Conservation (phyloP, 768 basidiomycete genomes). For the Tylopilus sp. region DNA sequence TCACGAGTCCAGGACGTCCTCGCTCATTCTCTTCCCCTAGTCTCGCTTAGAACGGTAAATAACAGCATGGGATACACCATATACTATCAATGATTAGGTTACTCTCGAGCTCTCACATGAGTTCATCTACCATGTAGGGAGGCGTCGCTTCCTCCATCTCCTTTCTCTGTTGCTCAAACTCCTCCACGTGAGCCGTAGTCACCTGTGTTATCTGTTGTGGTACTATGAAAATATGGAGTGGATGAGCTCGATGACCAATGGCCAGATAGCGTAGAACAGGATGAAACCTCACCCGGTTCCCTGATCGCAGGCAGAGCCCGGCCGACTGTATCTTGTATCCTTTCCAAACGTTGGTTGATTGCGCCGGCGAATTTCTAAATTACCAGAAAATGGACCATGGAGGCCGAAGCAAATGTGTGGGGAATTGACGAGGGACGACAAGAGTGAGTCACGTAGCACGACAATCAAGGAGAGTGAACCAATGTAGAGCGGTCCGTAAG, state of each 20-base stretch:
- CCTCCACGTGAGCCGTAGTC: constrained; percentile 10
- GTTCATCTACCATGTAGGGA: constrained; percentile 10
- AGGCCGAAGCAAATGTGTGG: neutral
- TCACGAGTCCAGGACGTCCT: too few relatives aligned
- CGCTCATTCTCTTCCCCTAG: too few relatives aligned
- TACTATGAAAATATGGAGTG: neutral
- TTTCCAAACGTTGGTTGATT: constrained; percentile 16
- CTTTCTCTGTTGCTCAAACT: constrained; percentile 4
- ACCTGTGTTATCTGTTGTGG: constrained; percentile 10
- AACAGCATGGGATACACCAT: too few relatives aligned
- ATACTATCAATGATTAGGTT: too few relatives aligned
- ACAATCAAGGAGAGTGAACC: too few relatives aligned
- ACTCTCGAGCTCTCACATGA: neutral
- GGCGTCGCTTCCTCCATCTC: neutral
- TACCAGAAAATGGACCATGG: neutral
- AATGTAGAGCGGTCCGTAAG: too few relatives aligned
- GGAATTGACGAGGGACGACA: neutral
- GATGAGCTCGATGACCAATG: neutral
- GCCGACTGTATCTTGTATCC: constrained; percentile 11
- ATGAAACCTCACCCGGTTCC: neutral
- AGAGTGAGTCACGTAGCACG: too few relatives aligned
- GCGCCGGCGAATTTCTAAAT: constrained; percentile 10
- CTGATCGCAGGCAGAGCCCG: constrained; percentile 9
- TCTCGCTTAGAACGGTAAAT: too few relatives aligned
- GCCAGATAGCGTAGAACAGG: neutral